Evolutionary conservation across 176 grass and related monocot species (phyloP).

Genomic region (Aegilops sharonensis): DNA sequence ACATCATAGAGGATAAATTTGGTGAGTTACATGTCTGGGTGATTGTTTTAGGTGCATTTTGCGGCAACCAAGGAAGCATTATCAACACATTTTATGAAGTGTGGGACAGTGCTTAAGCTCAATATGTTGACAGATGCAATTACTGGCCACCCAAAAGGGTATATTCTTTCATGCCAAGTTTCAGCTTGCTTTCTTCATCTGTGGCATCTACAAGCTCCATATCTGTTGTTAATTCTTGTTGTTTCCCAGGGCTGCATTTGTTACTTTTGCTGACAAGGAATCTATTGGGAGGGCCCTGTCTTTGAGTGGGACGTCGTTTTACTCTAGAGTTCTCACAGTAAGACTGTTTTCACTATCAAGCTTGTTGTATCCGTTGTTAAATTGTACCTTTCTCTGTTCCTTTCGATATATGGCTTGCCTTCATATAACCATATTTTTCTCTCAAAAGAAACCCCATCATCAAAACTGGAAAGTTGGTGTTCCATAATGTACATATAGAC

Average conservation of each 20-base stretch:
- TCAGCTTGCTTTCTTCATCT: conserved; percentile 21
- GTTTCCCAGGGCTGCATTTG: conserved; percentile 54
- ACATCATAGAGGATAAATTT: conserved; percentile 18
- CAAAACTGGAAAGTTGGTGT: neutral
- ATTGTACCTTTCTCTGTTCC: neutral
- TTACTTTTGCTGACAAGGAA: conserved; percentile 71
- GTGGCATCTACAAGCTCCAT: neutral
- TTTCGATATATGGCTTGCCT: neutral
- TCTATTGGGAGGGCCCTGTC: conserved; percentile 72
- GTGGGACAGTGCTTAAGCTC: conserved; percentile 62
- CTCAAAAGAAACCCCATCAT: neutral
- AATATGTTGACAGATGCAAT: conserved; percentile 62
- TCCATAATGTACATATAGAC: neutral
- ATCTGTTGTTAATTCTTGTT: conserved; percentile 9
- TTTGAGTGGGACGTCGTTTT: conserved; percentile 73
- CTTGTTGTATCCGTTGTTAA: neutral
- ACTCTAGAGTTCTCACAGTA: conserved; percentile 75
- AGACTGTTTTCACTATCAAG: conserved; percentile 11
- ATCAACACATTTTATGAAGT: conserved; percentile 67
- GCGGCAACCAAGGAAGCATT: conserved; percentile 81
- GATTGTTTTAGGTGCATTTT: conserved; percentile 79
- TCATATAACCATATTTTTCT: neutral
- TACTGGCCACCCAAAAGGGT: conserved; percentile 89
- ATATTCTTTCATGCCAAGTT: conserved; percentile 21
- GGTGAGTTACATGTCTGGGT: neutral